Evolutionary conservation across 2,329 filamentous ascomycete genomes (phyloP).

Genomic region (Cryphonectria parasitica): DNA sequence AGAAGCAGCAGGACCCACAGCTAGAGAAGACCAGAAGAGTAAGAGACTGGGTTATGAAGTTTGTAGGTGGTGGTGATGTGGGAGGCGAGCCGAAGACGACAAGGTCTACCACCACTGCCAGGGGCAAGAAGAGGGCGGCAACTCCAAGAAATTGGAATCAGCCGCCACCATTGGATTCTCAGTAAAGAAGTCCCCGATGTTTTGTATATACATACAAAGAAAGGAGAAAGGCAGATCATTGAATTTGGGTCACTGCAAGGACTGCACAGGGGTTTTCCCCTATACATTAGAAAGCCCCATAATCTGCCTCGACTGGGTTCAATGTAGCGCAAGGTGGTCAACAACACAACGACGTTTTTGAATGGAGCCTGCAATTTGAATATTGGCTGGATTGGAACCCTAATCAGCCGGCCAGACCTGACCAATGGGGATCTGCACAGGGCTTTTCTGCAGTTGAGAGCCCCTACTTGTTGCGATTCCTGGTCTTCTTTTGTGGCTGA

Average conservation of each 20-base stretch:
- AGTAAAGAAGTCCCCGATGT: neutral
- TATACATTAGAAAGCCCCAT: too few relatives aligned
- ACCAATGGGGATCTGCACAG: neutral
- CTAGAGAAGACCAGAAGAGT: conserved; percentile 68
- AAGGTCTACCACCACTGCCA: conserved; percentile 32
- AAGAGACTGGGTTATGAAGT: conserved; percentile 74
- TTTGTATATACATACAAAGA: neutral
- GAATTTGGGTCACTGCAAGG: neutral
- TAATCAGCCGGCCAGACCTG: neutral
- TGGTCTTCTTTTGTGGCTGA: conserved; percentile 63
- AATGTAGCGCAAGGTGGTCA: too few relatives aligned
- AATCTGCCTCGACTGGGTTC: too few relatives aligned
- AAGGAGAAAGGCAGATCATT: neutral
- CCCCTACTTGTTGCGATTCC: conserved; percentile 52
- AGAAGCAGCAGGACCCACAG: conserved; percentile 48
- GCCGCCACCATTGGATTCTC: conserved; percentile 27
- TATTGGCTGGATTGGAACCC: neutral
- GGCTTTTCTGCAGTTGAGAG: neutral
- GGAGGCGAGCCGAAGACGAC: conserved; percentile 31
- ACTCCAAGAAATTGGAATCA: conserved; percentile 26
- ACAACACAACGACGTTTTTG: neutral
- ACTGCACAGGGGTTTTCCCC: too few relatives aligned
- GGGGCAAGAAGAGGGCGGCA: conserved; percentile 31
- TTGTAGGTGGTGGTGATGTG: conserved; percentile 57
- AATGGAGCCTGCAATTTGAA: neutral